phyloP scores from a whole-genome alignment of 352 stramenopile genomes.

The Phytophthora boehmeriae region DNA sequence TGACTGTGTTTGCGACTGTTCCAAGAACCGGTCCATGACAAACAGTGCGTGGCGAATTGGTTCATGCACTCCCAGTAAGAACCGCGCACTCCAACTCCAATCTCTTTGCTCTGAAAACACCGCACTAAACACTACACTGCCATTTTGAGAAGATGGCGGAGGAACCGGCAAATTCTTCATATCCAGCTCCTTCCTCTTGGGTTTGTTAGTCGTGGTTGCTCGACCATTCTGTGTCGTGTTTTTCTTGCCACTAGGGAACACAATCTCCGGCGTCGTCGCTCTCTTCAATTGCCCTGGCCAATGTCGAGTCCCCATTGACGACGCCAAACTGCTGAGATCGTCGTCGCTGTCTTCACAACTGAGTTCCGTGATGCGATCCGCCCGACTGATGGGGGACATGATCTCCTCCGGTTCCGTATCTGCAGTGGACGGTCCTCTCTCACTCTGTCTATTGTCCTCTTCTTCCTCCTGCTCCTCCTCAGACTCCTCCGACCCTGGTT shows the following conservation, averaged over 20 bases:
- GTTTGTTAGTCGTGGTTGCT: slow-evolving; percentile 1
- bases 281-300: slow-evolving; percentile 35
- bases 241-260: slow-evolving; percentile 30
- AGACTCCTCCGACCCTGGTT: slow-evolving; percentile 6
- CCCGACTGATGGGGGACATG: slow-evolving; percentile 53
- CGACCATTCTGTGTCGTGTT: background rate
- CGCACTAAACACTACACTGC: slow-evolving; percentile 69
- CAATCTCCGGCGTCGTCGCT: slow-evolving; percentile 36
- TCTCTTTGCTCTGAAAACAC: slow-evolving; percentile 63
- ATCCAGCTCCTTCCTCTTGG: slow-evolving; percentile 30
- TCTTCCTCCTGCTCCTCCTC: too few species aligned
- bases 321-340: slow-evolving; percentile 28
- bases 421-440: slow-evolving; percentile 30
- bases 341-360: slow-evolving; percentile 54
- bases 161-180: slow-evolving; percentile 46
- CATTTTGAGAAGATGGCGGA: slow-evolving; percentile 56
- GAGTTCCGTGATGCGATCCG: slow-evolving; percentile 46
- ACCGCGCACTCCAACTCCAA: slow-evolving; percentile 72
- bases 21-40: slow-evolving; percentile 84
- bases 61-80: slow-evolving; percentile 76
- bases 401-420: slow-evolving; percentile 47
- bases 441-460: slow-evolving; percentile 10
- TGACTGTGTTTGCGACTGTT: slow-evolving; percentile 51
- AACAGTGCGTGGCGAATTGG: slow-evolving; percentile 82
- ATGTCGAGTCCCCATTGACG: slow-evolving; percentile 13